A percentile compares a stretch with the other conserved stretches of the same genome.
These are phyloP conservation scores for Tolypocladium inflatum DNA, from an alignment of 2,329 filamentous ascomycete species.

Conservation along the genomic window DNA sequence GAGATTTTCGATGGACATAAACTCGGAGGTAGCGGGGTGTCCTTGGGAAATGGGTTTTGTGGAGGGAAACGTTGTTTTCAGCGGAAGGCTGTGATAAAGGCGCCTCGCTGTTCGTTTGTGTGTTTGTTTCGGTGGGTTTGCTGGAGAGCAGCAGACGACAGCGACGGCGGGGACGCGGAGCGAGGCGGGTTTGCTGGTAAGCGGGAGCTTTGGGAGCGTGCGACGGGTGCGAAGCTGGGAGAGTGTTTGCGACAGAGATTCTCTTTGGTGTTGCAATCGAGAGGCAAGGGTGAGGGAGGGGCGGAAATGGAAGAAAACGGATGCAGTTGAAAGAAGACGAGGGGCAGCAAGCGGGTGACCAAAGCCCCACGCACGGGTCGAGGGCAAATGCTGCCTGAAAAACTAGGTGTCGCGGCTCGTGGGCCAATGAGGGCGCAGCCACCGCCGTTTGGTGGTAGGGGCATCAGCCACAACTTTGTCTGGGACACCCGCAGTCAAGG, in stretches of 20 bases:
- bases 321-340: constrained; percentile 1
- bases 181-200: background rate
- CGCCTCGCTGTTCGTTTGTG: constrained; percentile 32
- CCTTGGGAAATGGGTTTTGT: constrained; percentile 44
- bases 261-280: background rate
- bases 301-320: constrained; percentile 2
- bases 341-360: background rate
- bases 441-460: background rate
- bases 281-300: background rate
- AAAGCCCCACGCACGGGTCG: background rate
- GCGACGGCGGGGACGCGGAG: background rate
- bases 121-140: constrained; percentile 8
- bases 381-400: constrained; percentile 4
- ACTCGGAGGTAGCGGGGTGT: constrained; percentile 62
- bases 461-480: background rate
- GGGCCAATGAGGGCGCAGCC: background rate
- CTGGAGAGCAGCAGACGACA: background rate
- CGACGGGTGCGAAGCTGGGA: background rate
- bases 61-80: constrained; percentile 24
- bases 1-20: constrained; percentile 99
- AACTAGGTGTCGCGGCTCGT: background rate
- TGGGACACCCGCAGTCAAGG: background rate
- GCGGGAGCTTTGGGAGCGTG: background rate
- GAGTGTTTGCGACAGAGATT: background rate
- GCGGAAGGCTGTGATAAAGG: constrained; percentile 36